These are phyloP conservation scores for Quercus cerris DNA, from an alignment of 306 rosid species.

Conservation along the genomic window DNA sequence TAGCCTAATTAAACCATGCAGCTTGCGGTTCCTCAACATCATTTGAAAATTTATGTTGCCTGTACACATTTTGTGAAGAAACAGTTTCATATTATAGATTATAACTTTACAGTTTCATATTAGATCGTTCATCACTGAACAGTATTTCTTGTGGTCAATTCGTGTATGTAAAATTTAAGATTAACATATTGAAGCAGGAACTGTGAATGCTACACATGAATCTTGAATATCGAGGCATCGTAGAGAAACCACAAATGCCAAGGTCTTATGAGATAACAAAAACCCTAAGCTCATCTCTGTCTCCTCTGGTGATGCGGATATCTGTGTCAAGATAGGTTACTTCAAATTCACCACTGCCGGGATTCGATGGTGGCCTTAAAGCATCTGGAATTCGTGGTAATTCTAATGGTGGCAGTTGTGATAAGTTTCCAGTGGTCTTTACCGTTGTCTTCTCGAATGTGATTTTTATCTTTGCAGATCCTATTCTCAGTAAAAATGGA, in stretches of 20 bases:
- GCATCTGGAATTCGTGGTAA: slow-evolving; percentile 77
- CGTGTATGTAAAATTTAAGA: not conserved
- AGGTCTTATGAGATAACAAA: slow-evolving; percentile 67
- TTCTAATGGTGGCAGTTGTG: slow-evolving; percentile 85
- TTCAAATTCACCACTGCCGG: slow-evolving; percentile 81
- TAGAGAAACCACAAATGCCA: slow-evolving; percentile 6
- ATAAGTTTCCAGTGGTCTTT: slow-evolving; percentile 69
- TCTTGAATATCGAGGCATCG: not conserved
- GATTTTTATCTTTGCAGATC: slow-evolving; percentile 71
- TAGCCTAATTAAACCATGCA: not conserved
- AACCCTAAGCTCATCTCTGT: slow-evolving; percentile 85
- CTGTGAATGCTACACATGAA: not conserved
- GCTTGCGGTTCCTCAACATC: not conserved
- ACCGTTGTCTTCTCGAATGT: slow-evolving; percentile 77
- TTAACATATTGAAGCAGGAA: not conserved
- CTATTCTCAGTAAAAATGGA: slow-evolving; percentile 31
- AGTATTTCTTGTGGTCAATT: not conserved
- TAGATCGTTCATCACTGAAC: not conserved
- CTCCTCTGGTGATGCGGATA: slow-evolving; percentile 85
- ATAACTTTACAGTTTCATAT: slow-evolving; percentile 18
- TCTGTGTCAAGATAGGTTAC: slow-evolving; percentile 70
- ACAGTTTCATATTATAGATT: not conserved
- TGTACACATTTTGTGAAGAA: not conserved
- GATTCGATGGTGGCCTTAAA: slow-evolving; percentile 69
- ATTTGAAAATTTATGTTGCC: too few species aligned